phyloP scores from a whole-genome alignment of 805 yeast species.

The Monosporozyma aquatica region DNA sequence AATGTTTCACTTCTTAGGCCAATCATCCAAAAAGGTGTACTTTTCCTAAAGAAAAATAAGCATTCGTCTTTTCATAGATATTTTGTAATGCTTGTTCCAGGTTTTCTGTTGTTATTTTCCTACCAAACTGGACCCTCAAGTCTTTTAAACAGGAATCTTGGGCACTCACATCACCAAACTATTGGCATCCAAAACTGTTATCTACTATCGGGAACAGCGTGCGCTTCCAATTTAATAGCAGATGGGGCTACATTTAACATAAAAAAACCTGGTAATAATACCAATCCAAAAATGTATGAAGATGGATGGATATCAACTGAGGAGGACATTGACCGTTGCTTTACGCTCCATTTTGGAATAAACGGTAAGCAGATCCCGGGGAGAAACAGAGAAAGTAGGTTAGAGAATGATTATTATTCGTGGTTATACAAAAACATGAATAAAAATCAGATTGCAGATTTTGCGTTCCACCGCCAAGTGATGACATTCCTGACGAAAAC shows the following conservation, averaged over 20 bases:
- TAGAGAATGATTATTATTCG: slow-evolving; percentile 22
- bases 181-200: slow-evolving; percentile 63
- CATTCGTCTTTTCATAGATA: slow-evolving; percentile 56
- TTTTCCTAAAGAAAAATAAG: slow-evolving; percentile 62
- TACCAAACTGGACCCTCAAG: no score
- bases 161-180: no score
- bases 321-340: slow-evolving; percentile 63
- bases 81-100: slow-evolving; percentile 62
- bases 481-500: slow-evolving; percentile 76
- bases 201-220: slow-evolving; percentile 60
- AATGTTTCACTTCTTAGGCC: slow-evolving; percentile 51
- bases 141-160: no score
- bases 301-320: slow-evolving; percentile 86
- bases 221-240: slow-evolving; percentile 46
- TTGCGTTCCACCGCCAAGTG: slow-evolving; percentile 60
- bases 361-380: no score
- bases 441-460: slow-evolving; percentile 24
- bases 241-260: slow-evolving; percentile 39
- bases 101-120: slow-evolving; percentile 51
- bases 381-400: no score
- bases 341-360: slow-evolving; percentile 73
- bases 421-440: slow-evolving; percentile 4
- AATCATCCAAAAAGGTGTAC: slow-evolving; percentile 52
- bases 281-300: slow-evolving; percentile 61
- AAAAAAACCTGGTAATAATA: slow-evolving; percentile 43